Base-by-base conservation (phyloP, 495 filamentous ascomycete species). In the Hypomontagnella submonticulosa region DNA sequence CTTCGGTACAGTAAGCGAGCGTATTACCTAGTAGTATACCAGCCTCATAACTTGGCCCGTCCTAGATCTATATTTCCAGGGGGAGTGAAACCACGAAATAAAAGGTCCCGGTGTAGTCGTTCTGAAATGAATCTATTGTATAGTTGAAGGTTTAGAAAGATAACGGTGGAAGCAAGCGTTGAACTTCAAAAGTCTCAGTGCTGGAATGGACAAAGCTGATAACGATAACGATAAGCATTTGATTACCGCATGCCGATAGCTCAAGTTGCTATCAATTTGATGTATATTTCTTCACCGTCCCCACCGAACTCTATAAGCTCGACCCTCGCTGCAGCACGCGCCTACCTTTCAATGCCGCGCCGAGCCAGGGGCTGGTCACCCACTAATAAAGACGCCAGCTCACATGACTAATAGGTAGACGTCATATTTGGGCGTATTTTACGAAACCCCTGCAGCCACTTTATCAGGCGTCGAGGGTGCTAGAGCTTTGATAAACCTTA, bases 361-460 rank as follows among this genome's bases (percentile, higher is more conserved):
- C 30, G 36, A 64, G 40, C 53, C 60, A 30, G 30, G 42, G 38
- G 12, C 41, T 15, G 37, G 18, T 51, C 15, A 44, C 19, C 38
- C 47, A 66, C 48, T 60, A 53, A 54, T 20, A 54, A 54, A 58
- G 41, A 57, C 53, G 46, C 53, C 53, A 48, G 47, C 42, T 68
- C 58, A 63, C 59, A 63, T 63, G 65, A 68, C 49, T 58, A 59
- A 63, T 53, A 50, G 30, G 34, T 42, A 42, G 33, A 68, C 65
- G 65, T 68, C 65, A 68, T 68, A 30, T 41, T 63, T 47, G 19
- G 38, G 41, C 13, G 53, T 47, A 51, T 67, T 32, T 61, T 57
- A 61, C 58, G 41, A 52, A 57, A 4, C 57, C 1, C 57, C 57
- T 67, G 57, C 57, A 66, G 51, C 42, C 32, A 56, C 51, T 60